Percentiles rank a stretch among this genome's conserved stretches.
phyloP scores from a whole-genome alignment of 2,329 filamentous ascomycete species.

The Alternaria novae-zelandiae region DNA sequence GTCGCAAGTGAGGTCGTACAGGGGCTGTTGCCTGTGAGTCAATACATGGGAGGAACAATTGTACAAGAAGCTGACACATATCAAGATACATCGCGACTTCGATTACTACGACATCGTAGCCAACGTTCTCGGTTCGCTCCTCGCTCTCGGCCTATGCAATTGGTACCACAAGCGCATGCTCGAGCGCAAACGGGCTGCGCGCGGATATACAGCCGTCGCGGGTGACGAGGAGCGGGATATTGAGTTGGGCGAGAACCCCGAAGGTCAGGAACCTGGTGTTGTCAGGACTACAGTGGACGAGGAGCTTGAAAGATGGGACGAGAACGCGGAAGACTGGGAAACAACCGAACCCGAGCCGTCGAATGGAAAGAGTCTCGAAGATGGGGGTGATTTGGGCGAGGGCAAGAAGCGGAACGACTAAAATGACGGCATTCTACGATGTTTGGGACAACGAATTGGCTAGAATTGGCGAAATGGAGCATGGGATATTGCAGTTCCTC shows the following conservation, averaged over 20 bases:
- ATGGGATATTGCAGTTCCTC: not conserved
- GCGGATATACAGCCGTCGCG: slow-evolving; percentile 74
- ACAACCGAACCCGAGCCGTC: slow-evolving; percentile 56
- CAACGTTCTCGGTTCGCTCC: slow-evolving; percentile 80
- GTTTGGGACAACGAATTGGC: slow-evolving; percentile 5
- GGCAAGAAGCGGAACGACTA: slow-evolving; percentile 53
- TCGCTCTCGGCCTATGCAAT: slow-evolving; percentile 74
- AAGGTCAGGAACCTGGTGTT: slow-evolving; percentile 70
- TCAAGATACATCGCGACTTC: slow-evolving; percentile 60
- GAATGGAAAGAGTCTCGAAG: slow-evolving; percentile 32
- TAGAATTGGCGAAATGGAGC: not conserved
- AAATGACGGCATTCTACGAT: slow-evolving; percentile 22
- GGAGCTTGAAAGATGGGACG: slow-evolving; percentile 93
- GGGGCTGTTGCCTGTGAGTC: slow-evolving; percentile 66
- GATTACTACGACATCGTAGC: slow-evolving; percentile 87
- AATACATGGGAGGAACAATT: not conserved
- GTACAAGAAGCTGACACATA: slow-evolving; percentile 12
- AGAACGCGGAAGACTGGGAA: slow-evolving; percentile 77
- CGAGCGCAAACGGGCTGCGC: slow-evolving; percentile 78
- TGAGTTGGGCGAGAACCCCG: slow-evolving; percentile 72
- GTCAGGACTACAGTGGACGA: slow-evolving; percentile 66
- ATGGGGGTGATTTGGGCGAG: slow-evolving; percentile 41
- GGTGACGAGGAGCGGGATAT: slow-evolving; percentile 68
- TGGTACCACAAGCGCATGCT: slow-evolving; percentile 98
- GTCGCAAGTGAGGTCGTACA: slow-evolving; percentile 80